Evolutionary conservation across 805 yeast species (phyloP), one percentile per base, ranked within the genome.

Genomic region (Zygotorulaspora sp.): DNA sequence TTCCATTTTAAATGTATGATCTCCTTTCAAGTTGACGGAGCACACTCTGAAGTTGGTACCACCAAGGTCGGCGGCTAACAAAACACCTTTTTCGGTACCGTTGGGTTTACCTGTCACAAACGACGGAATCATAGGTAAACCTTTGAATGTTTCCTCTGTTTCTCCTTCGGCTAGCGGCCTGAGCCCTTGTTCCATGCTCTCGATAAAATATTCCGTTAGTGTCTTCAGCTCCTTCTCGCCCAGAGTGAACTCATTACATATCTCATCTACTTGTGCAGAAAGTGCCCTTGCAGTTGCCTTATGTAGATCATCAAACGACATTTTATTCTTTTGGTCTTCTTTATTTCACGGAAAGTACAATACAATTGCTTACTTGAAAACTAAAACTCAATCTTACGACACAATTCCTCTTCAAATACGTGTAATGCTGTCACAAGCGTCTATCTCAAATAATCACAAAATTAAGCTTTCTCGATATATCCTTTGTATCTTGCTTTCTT

Each of bases 1-100:
- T 48, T 77, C 75, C 43, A 89, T 65, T 16, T 73, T 69, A 61
- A 81, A 88, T n/a, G 90, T 80, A 49, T 84, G 86, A 54, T 80
- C 80, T 36, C 94, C 94, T 34, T 72, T 68, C 51, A 90, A 71
- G 24, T 71, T 61, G 20, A 90, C 89, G 2, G 96, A 87, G 58
- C 97, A 88, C 17, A 92, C 96, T 54, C 98, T 74, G 66, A 90
- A 87, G 62, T 92, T 89, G 41, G 97, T 89, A 35, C 97, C 97
- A 45, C 98, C 98, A 36, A 90, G 71, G 58, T 90, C 97, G 4
- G 92, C 95, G 38, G 97, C 97, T 43, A 90, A 67, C 45, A 73
- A 77, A 26, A 84, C 69, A 30, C 97, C 97, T 38, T 68, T 70
- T 60, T 90, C 98, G 32, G 74, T 70, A 30, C 98, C 98, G 29